phyloP scores from a whole-genome alignment of 1,284 basidiomycete species.

The Rhodotorula mucilaginosa region DNA sequence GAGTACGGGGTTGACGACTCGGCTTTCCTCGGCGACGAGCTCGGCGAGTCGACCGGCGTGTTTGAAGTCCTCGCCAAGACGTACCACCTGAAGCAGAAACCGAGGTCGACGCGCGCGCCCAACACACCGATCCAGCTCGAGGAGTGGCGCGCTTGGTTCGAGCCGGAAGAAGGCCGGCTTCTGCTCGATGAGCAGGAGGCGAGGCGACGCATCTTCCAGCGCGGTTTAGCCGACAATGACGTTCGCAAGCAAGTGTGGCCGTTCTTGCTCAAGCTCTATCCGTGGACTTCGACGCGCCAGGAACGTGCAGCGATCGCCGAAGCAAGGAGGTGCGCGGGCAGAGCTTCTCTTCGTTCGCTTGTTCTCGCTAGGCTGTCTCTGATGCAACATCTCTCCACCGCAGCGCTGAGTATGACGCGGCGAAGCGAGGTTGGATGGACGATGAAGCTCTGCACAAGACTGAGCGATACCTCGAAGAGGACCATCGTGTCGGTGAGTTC shows the following conservation, averaged over 20 bases:
- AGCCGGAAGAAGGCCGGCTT: conserved; percentile 61
- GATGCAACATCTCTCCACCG: background rate
- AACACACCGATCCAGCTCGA: conserved; percentile 63
- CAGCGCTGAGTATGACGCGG: conserved; percentile 65
- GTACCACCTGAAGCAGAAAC: conserved; percentile 38
- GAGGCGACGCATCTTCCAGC: conserved; percentile 69
- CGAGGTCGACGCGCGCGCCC: conserved; percentile 46
- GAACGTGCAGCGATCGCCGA: conserved; percentile 55
- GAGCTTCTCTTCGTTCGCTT: background rate
- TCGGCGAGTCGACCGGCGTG: conserved; percentile 69
- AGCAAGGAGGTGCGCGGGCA: conserved; percentile 60
- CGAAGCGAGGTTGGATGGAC: conserved; percentile 76
- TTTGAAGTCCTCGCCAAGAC: conserved; percentile 68
- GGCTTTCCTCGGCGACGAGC: conserved; percentile 57
- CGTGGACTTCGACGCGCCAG: conserved; percentile 61
- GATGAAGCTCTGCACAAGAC: conserved; percentile 60
- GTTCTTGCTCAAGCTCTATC: conserved; percentile 76
- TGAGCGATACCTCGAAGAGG: conserved; percentile 45
- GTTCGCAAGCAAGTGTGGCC: conserved; percentile 79
- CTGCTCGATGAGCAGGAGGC: conserved; percentile 66
- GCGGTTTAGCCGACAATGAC: conserved; percentile 61
- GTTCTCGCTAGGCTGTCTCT: background rate
- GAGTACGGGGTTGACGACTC: conserved; percentile 56
- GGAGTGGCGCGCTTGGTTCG: conserved; percentile 70
- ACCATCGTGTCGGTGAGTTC: conserved; percentile 44